A percentile compares a stretch with the other conserved stretches of the same genome.
Evolutionary conservation across 345 rosid species (phyloP).

Genomic region (Boechera retrofracta): DNA sequence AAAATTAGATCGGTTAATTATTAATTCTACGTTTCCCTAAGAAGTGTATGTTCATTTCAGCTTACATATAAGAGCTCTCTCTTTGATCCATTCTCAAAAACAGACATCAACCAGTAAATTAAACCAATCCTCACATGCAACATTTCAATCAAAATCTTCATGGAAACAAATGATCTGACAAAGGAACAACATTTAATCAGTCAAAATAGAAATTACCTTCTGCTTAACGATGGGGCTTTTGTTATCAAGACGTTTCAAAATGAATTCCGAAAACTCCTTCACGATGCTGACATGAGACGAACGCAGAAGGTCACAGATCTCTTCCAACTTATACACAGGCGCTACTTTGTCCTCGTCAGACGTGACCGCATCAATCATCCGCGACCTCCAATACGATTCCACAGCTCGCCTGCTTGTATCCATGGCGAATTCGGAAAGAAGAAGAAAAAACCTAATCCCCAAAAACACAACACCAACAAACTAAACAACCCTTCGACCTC

Average conservation of each 20-base stretch:
- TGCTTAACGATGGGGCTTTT: constrained; percentile 93
- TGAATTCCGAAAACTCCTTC: constrained; percentile 84
- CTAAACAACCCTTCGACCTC: constrained; percentile 6
- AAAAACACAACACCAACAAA: not conserved
- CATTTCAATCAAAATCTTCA: constrained; percentile 25
- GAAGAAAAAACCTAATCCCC: constrained; percentile 9
- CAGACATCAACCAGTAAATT: constrained; percentile 19
- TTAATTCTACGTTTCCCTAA: not conserved
- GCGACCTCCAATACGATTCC: constrained; percentile 97
- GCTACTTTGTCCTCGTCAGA: constrained; percentile 91
- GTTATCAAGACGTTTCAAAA: constrained; percentile 88
- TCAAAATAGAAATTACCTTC: constrained; percentile 59
- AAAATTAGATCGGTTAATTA: not conserved
- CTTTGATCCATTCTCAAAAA: constrained; percentile 22
- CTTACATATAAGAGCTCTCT: constrained; percentile 15
- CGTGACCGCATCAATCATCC: constrained; percentile 89
- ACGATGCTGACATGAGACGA: constrained; percentile 84
- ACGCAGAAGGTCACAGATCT: constrained; percentile 87
- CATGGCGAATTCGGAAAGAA: constrained; percentile 47
- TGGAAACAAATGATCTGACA: constrained; percentile 14
- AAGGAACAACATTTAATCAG: constrained; percentile 25
- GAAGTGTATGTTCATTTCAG: not conserved
- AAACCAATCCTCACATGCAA: constrained; percentile 30
- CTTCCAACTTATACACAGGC: constrained; percentile 97
- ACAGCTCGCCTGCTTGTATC: constrained; percentile 99